phyloP scores from a whole-genome alignment of 176 grass and related monocot genomes.

The Phyllostachys edulis region DNA sequence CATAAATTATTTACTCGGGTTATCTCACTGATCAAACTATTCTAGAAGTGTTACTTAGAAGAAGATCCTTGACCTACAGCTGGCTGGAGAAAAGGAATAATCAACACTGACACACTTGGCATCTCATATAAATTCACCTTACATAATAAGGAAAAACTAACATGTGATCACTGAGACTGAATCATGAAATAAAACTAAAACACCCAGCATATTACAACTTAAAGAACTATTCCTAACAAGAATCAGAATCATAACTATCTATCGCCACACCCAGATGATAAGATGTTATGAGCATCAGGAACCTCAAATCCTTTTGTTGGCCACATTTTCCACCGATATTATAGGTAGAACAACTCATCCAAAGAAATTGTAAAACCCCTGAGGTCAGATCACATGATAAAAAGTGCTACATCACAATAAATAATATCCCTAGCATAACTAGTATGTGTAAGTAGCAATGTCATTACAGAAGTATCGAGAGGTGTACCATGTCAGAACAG shows the following conservation, averaged over 20 bases:
- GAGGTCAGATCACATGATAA: constrained; percentile 9
- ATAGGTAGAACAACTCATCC: constrained; percentile 1
- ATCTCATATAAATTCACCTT: not conserved
- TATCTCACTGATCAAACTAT: constrained; percentile 13
- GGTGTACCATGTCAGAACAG: constrained; percentile 14
- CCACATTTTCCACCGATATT: not conserved
- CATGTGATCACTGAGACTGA: not conserved
- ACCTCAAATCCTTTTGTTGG: not conserved
- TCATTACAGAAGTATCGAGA: constrained; percentile 11
- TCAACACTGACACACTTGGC: not conserved
- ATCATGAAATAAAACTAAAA: not conserved
- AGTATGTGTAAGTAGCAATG: not conserved
- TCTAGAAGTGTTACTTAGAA: not conserved
- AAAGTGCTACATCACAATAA: not conserved
- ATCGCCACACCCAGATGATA: not conserved
- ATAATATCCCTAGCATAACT: constrained; percentile 10
- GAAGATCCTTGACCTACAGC: constrained; percentile 3
- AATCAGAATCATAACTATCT: not conserved
- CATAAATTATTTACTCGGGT: not conserved
- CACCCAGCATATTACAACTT: not conserved
- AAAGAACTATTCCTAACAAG: not conserved
- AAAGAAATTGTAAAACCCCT: not conserved
- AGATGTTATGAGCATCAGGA: not conserved
- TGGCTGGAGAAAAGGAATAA: not conserved
- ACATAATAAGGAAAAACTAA: constrained; percentile 9